These are phyloP conservation scores for Wickerhamiella occidentalis DNA, from an alignment of 805 yeast species.

Conservation along the genomic window DNA sequence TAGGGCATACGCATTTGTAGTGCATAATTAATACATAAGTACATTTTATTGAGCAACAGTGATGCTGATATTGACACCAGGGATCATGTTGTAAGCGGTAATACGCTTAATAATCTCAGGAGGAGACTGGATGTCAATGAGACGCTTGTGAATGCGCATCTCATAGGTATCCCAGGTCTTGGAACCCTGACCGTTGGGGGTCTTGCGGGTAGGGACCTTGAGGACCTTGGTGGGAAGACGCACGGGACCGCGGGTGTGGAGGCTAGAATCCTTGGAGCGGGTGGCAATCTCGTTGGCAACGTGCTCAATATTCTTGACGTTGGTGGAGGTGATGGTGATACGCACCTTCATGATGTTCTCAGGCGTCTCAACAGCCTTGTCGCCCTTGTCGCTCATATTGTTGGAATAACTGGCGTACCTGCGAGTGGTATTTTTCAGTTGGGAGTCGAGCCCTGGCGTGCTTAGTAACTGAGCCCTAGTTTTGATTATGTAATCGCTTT, in stretches of 20 bases:
- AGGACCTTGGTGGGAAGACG: conserved; percentile 99
- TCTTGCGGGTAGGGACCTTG: conserved; percentile 98
- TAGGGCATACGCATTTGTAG: background rate
- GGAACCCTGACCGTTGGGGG: conserved; percentile 99
- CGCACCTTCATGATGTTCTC: conserved; percentile 91
- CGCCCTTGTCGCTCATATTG: conserved; percentile 37
- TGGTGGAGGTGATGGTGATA: conserved; percentile 97
- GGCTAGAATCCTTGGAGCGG: conserved; percentile 72
- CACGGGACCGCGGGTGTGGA: conserved; percentile 93
- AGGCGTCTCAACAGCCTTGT: conserved; percentile 71
- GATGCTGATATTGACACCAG: conserved; percentile 84
- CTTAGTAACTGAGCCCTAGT: background rate
- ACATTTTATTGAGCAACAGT: conserved; percentile 27
- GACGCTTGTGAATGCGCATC: conserved; percentile 99
- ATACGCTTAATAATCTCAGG: conserved; percentile 85
- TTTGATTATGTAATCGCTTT: too few relatives aligned
- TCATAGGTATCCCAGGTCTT: conserved; percentile 99
- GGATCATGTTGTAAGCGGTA: conserved; percentile 96
- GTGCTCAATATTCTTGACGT: conserved; percentile 94
- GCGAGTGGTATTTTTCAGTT: conserved; percentile 8
- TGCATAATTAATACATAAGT: conserved; percentile 10
- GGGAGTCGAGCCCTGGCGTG: background rate
- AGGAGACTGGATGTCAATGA: conserved; percentile 96
- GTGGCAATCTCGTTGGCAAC: conserved; percentile 82
- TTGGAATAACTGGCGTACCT: background rate